Evolutionary conservation across 331 rosid species (phyloP).

Genomic region (Malus hybrid): DNA sequence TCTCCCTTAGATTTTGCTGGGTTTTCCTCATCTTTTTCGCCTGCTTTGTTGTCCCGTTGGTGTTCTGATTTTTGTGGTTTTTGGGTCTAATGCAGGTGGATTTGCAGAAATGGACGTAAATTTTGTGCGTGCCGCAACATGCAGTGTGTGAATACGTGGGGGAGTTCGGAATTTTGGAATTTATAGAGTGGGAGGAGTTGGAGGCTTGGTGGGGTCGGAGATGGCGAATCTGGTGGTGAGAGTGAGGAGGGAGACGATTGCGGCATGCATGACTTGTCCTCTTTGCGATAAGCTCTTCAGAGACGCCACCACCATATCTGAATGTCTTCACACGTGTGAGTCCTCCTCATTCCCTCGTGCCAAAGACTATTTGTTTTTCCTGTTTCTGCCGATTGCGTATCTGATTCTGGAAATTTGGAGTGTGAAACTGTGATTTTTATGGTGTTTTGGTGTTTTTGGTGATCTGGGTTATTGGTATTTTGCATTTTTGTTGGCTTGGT

Average conservation of each 20-base stretch:
- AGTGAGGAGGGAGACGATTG: conserved; percentile 60
- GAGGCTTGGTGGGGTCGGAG: conserved; percentile 7
- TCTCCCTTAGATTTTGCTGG: conserved; percentile 4
- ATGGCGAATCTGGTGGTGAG: conserved; percentile 73
- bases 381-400: conserved; percentile 1
- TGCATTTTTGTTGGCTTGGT: conserved; percentile 19
- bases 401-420: conserved; percentile 20
- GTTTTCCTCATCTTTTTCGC: conserved; percentile 3
- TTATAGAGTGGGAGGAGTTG: neutral
- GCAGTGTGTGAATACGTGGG: conserved; percentile 59
- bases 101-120: conserved; percentile 58
- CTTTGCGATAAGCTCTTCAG: conserved; percentile 62
- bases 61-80: conserved; percentile 1
- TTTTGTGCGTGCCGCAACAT: conserved; percentile 36
- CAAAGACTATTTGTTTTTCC: neutral
- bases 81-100: conserved; percentile 39
- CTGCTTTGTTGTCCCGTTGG: neutral
- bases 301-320: conserved; percentile 90
- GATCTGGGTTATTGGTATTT: conserved; percentile 20
- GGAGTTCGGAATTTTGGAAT: conserved; percentile 6
- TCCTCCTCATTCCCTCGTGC: neutral
- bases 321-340: conserved; percentile 98
- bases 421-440: neutral
- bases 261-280: conserved; percentile 92
- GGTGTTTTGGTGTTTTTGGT: neutral